Percentiles rank a stretch among this genome's conserved stretches.
These are phyloP conservation scores for Leccinum subgranulosum DNA, from an alignment of 768 basidiomycete species.

Conservation along the genomic window DNA sequence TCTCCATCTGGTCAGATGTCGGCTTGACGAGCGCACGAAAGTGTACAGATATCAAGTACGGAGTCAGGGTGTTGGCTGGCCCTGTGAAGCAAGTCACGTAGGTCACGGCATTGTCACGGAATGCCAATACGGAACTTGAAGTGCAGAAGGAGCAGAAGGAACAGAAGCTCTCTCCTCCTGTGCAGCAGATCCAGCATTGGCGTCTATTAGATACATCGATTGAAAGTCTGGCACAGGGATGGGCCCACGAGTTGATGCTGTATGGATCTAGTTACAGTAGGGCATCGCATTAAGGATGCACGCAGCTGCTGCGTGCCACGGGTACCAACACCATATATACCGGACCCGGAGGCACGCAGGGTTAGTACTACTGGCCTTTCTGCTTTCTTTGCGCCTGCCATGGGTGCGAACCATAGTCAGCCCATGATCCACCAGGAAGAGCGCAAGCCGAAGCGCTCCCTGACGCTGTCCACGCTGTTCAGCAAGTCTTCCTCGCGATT, in stretches of 20 bases:
- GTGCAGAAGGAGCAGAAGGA: neutral
- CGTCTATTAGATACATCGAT: neutral
- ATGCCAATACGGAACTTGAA: neutral
- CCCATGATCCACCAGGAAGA: conserved; percentile 22
- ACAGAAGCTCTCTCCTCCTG: neutral
- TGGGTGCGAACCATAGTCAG: conserved; percentile 30
- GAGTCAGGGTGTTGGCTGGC: neutral
- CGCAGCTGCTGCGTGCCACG: conserved; percentile 20
- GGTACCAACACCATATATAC: conserved; percentile 19
- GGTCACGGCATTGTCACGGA: neutral
- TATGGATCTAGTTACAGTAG: conserved; percentile 2
- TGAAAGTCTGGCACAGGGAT: conserved; percentile 10
- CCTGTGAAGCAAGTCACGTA: neutral
- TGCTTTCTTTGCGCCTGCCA: conserved; percentile 1
- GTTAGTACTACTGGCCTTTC: conserved; percentile 5
- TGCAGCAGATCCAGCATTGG: conserved; percentile 8
- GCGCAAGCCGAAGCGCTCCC: conserved; percentile 22
- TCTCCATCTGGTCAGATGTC: neutral
- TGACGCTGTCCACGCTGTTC: conserved; percentile 22
- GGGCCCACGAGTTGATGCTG: conserved; percentile 10
- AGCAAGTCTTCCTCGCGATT: conserved; percentile 29
- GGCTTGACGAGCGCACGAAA: neutral
- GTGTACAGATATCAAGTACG: neutral
- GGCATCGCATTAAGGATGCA: conserved; percentile 24
- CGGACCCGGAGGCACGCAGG: conserved; percentile 9